Evolutionary conservation across 1,139 yeast genomes (phyloP).

Genomic region (Kazachstania sp.): DNA sequence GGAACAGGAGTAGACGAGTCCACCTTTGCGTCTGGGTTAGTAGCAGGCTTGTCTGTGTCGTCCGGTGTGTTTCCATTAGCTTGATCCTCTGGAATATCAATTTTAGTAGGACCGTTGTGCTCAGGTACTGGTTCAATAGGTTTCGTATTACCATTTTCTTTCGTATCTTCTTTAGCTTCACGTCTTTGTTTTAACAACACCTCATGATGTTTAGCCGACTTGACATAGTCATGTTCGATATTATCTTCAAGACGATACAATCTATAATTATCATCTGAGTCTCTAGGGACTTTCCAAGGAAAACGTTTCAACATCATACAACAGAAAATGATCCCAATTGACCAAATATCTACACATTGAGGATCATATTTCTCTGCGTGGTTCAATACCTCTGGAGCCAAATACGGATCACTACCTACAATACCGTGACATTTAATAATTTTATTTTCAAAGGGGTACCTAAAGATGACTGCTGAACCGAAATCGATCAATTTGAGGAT

Average conservation of each 20-base stretch:
- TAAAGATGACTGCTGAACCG: conserved; percentile 90
- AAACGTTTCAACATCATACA: conserved; percentile 90
- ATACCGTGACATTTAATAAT: conserved; percentile 81
- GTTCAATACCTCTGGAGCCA: conserved; percentile 86
- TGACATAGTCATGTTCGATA: conserved; percentile 37
- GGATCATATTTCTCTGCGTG: conserved; percentile 72
- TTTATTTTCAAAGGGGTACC: conserved; percentile 75
- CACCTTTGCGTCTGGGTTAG: not conserved
- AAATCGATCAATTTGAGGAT: conserved; percentile 87
- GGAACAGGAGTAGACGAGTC: not conserved
- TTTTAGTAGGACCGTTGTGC: not conserved
- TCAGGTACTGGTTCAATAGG: not conserved
- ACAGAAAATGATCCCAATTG: conserved; percentile 87
- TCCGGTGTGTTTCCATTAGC: not conserved
- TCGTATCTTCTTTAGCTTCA: conserved; percentile 5
- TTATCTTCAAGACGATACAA: conserved; percentile 40
- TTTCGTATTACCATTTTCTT: not conserved
- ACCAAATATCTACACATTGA: conserved; percentile 90
- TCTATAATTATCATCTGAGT: conserved; percentile 73
- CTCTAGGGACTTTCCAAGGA: conserved; percentile 93
- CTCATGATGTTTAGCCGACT: conserved; percentile 41
- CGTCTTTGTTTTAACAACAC: conserved; percentile 30
- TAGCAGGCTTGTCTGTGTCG: not conserved
- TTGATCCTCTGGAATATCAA: not conserved
- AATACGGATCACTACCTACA: conserved; percentile 94